These are phyloP conservation scores for Pseudogymnoascus pannorum DNA, from an alignment of 2,329 filamentous ascomycete genomes.

Conservation along the genomic window DNA sequence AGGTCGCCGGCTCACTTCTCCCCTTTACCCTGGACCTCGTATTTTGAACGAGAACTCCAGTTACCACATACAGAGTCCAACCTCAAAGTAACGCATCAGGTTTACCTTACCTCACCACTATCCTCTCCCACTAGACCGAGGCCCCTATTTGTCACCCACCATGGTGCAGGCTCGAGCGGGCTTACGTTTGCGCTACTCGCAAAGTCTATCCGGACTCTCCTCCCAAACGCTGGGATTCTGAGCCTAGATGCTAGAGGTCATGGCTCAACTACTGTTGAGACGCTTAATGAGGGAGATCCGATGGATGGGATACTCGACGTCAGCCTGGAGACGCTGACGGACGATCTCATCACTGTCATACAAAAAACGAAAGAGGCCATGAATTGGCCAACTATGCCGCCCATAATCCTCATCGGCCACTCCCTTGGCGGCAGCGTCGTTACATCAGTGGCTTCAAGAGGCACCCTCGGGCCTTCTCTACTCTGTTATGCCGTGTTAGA, in stretches of 20 bases:
- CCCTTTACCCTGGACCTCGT: slow-evolving; percentile 65
- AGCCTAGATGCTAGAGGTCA: slow-evolving; percentile 83
- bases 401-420: slow-evolving; percentile 79
- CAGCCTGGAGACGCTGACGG: slow-evolving; percentile 62
- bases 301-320: slow-evolving; percentile 51
- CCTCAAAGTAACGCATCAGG: slow-evolving; percentile 62
- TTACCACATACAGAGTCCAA: slow-evolving; percentile 44
- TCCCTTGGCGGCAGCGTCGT: slow-evolving; percentile 88
- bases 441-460: slow-evolving; percentile 68
- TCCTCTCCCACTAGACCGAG: slow-evolving; percentile 67
- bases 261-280: slow-evolving; percentile 56
- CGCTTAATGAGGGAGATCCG: slow-evolving; percentile 23
- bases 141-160: slow-evolving; percentile 86
- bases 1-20: slow-evolving; percentile 28
- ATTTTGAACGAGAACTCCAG: slow-evolving; percentile 82
- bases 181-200: slow-evolving; percentile 83
- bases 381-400: slow-evolving; percentile 66
- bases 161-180: slow-evolving; percentile 88
- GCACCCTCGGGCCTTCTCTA: slow-evolving; percentile 57
- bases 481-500: slow-evolving; percentile 87
- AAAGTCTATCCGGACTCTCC: slow-evolving; percentile 64
- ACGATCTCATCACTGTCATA: slow-evolving; percentile 66
- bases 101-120: slow-evolving; percentile 80
- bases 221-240: slow-evolving; percentile 76
- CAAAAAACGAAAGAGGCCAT: slow-evolving; percentile 58